A percentile compares a stretch with the other conserved stretches of the same genome.
Evolutionary conservation across 768 basidiomycete species (phyloP).

Genomic region (Boletus bicolor): DNA sequence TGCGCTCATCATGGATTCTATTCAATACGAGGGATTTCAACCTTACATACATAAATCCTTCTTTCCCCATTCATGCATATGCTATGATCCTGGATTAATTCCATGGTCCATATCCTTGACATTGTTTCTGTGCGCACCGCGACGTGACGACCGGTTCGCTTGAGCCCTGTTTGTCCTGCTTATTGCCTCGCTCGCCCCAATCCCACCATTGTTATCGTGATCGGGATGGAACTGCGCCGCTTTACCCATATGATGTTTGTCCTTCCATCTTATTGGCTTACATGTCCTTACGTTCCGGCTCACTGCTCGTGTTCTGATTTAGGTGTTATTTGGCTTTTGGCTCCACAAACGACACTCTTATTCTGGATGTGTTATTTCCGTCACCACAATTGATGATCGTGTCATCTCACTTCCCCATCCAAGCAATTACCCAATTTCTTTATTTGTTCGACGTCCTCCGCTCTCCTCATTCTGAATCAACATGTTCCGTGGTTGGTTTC

Average conservation of each 20-base stretch:
- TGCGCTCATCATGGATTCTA: constrained; percentile 20
- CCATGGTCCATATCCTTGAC: neutral
- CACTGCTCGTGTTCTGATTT: neutral
- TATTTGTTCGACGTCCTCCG: neutral
- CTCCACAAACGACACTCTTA: neutral
- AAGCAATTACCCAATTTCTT: neutral
- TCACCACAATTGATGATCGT: neutral
- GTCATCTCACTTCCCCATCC: neutral
- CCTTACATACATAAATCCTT: neutral
- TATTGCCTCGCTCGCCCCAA: neutral
- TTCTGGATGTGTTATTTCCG: neutral
- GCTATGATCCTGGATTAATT: neutral
- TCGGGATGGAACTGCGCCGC: neutral
- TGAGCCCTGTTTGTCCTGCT: neutral
- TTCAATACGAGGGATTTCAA: constrained; percentile 3
- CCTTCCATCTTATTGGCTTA: neutral
- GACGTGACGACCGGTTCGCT: neutral
- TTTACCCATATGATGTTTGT: neutral
- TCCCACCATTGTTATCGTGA: neutral
- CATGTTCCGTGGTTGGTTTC: neutral
- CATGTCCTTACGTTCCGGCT: neutral
- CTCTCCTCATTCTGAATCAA: neutral
- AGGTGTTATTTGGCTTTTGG: neutral
- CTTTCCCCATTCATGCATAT: constrained; percentile 16
- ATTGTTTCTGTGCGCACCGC: neutral